A percentile compares a stretch with the other conserved stretches of the same genome.
Evolutionary conservation across 2,329 filamentous ascomycete species (phyloP).

Genomic region (Thielaviopsis populi): DNA sequence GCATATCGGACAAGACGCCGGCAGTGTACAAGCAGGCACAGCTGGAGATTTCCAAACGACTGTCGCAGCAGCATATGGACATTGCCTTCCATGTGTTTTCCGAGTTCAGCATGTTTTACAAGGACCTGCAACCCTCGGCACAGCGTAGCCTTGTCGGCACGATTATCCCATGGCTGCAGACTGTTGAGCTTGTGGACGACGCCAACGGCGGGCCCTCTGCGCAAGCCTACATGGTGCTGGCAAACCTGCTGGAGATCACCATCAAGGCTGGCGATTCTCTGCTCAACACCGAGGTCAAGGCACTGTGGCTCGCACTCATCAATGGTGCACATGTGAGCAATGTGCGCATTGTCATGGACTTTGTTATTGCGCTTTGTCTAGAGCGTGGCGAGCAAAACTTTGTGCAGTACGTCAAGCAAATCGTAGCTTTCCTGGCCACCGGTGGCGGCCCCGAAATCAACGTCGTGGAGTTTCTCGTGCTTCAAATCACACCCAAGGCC

Average conservation of each 20-base stretch:
- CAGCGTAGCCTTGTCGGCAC: constrained; percentile 91
- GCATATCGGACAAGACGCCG: constrained; percentile 95
- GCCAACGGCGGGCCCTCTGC: constrained; percentile 82
- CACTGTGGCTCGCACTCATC: constrained; percentile 89
- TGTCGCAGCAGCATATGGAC: constrained; percentile 78
- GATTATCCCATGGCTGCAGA: constrained; percentile 90
- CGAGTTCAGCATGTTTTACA: constrained; percentile 88
- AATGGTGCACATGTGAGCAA: constrained; percentile 88
- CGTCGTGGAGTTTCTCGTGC: constrained; percentile 81
- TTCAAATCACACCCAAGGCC: constrained; percentile 86
- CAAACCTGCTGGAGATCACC: constrained; percentile 91
- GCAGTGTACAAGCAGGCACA: constrained; percentile 96
- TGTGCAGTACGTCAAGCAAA: constrained; percentile 94
- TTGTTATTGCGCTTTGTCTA: constrained; percentile 86
- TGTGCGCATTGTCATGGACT: constrained; percentile 85
- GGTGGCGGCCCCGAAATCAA: constrained; percentile 51
- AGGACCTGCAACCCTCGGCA: constrained; percentile 62
- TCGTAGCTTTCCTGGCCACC: constrained; percentile 71
- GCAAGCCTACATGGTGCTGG: constrained; percentile 83
- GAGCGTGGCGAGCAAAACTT: constrained; percentile 95
- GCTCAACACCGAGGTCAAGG: constrained; percentile 83
- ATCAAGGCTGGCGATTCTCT: constrained; percentile 52
- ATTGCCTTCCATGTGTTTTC: constrained; percentile 90
- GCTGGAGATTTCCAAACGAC: constrained; percentile 83
- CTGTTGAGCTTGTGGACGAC: constrained; percentile 81